Percentiles rank a stretch among this genome's conserved stretches.
Conservation (phyloP, 2,329 filamentous ascomycete species). For the Penicillium hesseltinei region DNA sequence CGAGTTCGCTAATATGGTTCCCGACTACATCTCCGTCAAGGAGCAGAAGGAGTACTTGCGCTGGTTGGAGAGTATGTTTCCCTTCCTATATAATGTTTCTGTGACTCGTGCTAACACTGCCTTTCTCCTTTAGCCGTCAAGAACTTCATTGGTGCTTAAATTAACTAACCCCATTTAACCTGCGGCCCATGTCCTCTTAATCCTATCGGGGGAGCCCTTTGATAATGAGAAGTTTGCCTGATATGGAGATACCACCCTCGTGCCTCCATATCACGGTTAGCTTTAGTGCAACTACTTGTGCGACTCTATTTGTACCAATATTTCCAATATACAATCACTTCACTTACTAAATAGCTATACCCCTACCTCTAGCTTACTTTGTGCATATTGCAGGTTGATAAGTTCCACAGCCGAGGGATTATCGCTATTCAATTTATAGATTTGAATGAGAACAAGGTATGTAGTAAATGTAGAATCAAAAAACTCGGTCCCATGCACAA, state of each 20-base stretch:
- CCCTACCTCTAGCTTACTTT: background rate
- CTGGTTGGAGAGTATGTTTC: conserved; percentile 70
- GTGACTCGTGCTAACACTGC: conserved; percentile 4
- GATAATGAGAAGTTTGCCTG: conserved; percentile 1
- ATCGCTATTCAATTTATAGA: background rate
- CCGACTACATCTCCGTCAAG: conserved; percentile 96
- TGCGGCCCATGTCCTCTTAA: conserved; percentile 31
- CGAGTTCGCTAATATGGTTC: conserved; percentile 82
- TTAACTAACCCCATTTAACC: conserved; percentile 36
- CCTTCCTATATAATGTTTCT: background rate
- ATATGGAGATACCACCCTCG: background rate
- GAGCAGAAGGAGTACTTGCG: conserved; percentile 95
- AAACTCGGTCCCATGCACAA: background rate
- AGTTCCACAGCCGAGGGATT: background rate
- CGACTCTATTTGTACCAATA: conserved; percentile 12
- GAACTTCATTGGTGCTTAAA: conserved; percentile 72
- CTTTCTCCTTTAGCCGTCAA: conserved; percentile 62
- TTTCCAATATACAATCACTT: conserved; percentile 8
- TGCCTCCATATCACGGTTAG: conserved; percentile 37
- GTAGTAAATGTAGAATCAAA: background rate
- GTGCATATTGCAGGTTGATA: background rate
- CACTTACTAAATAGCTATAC: background rate
- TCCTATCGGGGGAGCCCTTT: conserved; percentile 2
- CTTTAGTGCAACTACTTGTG: background rate
- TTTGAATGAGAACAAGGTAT: background rate